These are phyloP conservation scores for Arachis stenosperma DNA, from an alignment of 306 rosid species.

Conservation along the genomic window DNA sequence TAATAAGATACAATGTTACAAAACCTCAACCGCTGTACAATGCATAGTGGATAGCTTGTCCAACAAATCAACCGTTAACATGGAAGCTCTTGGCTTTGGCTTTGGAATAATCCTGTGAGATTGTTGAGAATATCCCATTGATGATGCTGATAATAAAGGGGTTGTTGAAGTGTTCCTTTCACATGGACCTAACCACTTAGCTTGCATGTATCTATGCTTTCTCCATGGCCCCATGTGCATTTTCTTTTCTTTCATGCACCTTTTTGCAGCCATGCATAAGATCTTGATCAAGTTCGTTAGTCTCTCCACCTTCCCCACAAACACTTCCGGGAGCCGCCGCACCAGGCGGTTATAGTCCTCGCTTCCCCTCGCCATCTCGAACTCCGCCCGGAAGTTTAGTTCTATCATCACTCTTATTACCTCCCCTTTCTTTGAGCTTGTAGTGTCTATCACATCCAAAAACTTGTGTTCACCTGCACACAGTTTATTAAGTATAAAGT, in stretches of 20 bases:
- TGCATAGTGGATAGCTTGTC: constrained; percentile 64
- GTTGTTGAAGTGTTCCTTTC: constrained; percentile 59
- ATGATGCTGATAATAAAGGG: not conserved
- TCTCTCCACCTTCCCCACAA: constrained; percentile 83
- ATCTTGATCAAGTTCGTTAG: constrained; percentile 58
- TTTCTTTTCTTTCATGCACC: constrained; percentile 83
- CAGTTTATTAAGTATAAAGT: too few species aligned
- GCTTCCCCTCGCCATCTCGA: constrained; percentile 78
- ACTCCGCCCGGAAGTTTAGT: constrained; percentile 71
- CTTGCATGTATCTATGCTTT: constrained; percentile 78
- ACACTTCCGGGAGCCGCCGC: constrained; percentile 65
- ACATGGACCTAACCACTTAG: constrained; percentile 84
- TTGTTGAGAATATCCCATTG: constrained; percentile 33
- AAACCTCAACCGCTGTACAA: constrained; percentile 60
- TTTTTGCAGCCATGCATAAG: constrained; percentile 69
- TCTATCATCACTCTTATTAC: constrained; percentile 70
- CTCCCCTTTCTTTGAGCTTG: constrained; percentile 62
- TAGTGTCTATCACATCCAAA: constrained; percentile 67
- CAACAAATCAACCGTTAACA: constrained; percentile 81
- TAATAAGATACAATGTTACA: constrained; percentile 31
- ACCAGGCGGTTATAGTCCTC: constrained; percentile 66
- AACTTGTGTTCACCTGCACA: constrained; percentile 71
- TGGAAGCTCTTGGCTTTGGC: constrained; percentile 63
- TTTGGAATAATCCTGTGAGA: constrained; percentile 39
- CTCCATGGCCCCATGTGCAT: constrained; percentile 98